Percentiles rank a stretch among this genome's conserved stretches.
These are phyloP conservation scores for Vaccinium darrowii DNA, from an alignment of 148 eudicot species.

Conservation along the genomic window DNA sequence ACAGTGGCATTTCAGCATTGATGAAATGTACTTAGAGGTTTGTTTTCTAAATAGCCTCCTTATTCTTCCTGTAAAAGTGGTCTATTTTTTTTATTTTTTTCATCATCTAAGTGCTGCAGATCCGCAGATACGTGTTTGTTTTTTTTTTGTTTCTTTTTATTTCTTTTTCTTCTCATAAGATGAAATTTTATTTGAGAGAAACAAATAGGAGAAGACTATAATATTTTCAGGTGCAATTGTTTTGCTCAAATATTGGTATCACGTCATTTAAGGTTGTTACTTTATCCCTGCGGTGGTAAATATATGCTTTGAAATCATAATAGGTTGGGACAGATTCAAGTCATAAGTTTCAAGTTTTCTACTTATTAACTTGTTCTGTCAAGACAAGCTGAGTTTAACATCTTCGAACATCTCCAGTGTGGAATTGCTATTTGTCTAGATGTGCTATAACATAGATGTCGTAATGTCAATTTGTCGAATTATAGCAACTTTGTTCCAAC, in stretches of 20 bases:
- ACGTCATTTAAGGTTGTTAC: neutral
- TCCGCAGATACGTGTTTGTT: neutral
- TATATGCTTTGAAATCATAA: neutral
- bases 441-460: neutral
- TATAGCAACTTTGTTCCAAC: neutral
- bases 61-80: neutral
- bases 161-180: neutral
- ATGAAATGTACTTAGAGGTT: conserved; percentile 2
- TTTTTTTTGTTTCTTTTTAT: neutral
- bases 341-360: neutral
- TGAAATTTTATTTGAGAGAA: neutral
- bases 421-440: neutral
- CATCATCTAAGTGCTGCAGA: neutral
- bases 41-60: neutral
- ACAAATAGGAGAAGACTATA: neutral
- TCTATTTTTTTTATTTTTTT: neutral
- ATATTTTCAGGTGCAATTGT: neutral
- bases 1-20: neutral
- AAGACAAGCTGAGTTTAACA: neutral
- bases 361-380: neutral
- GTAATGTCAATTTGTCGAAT: neutral
- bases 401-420: neutral
- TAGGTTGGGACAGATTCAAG: neutral
- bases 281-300: neutral
- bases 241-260: neutral